Base-by-base conservation (phyloP, 2,329 filamentous ascomycete species). In the Alternaria gaisen region DNA sequence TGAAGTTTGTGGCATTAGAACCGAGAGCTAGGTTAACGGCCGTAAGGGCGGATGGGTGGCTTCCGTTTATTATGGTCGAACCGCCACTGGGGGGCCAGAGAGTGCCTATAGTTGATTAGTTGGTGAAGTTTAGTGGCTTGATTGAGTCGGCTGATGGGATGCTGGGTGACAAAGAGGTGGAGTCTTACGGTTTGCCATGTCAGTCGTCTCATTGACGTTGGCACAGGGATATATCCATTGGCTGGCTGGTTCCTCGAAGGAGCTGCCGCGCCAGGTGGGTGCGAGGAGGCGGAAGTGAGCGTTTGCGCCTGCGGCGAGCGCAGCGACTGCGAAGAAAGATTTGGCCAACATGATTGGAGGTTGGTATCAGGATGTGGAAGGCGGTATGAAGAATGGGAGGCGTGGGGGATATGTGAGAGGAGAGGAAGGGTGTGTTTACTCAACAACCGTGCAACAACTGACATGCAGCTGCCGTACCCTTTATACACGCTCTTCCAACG, bases 11-110 rank as follows among this genome's bases (percentile, higher is more conserved):
- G 5, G 79, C 78, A 51, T 77, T 77, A 42, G 64, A 67, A 55
- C 75, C 82, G 43, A 84, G 66, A 6, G 80, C 82, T 4, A 84
- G 74, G 66, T 84, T 84, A 46, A 84, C 76, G 55, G 80, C 81
- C 2, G 83, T 83, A 28, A 82, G 76, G 3, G 82, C 81, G 66
- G 74, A 80, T 18, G 70, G 70, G 68, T 84, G 83, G 36, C 71
- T 69, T 28, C 79, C 80, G 38, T 77, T 75, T 68, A 83, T 76
- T 20, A 70, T 64, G 18, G 84, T 60, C 6, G 80, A 77, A 55
- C 82, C 83, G 46, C 82, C 81, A 11, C 76, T 73, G 4, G 80
- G 61, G 8, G 82, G 81, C 82, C 82, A 84, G 32, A 73, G 62
- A 5, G 83, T 61, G 5, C 58, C 58, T 60, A 2, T 2, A 6